phyloP scores from a whole-genome alignment of 805 yeast genomes.

The Ogataea thermomethanolica region DNA sequence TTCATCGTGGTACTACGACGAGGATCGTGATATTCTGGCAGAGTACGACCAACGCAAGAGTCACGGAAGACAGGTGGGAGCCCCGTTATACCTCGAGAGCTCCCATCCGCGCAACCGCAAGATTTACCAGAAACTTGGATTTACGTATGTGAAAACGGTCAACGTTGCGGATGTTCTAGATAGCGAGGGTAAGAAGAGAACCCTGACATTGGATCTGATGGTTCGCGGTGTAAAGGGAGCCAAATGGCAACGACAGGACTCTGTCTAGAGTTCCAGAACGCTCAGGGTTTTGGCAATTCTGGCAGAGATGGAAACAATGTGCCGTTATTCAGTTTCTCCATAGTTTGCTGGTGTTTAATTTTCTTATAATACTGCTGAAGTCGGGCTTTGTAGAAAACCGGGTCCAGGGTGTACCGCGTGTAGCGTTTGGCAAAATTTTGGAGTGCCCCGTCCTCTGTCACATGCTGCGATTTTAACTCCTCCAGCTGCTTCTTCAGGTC shows the following conservation, averaged over 20 bases:
- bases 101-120: slow-evolving; percentile 51
- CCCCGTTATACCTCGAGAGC: slow-evolving; percentile 49
- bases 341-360: slow-evolving; percentile 29
- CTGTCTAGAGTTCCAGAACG: neutral
- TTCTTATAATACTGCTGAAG: slow-evolving; percentile 36
- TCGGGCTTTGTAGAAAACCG: slow-evolving; percentile 41
- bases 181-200: slow-evolving; percentile 24
- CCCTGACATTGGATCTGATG: slow-evolving; percentile 36
- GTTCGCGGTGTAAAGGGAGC: slow-evolving; percentile 37
- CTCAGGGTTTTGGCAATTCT: slow-evolving; percentile 3
- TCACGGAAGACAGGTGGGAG: slow-evolving; percentile 31
- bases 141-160: slow-evolving; percentile 36
- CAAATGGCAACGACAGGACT: slow-evolving; percentile 28
- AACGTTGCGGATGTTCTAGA: slow-evolving; percentile 33
- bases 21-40: slow-evolving; percentile 33
- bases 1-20: slow-evolving; percentile 34
- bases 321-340: slow-evolving; percentile 34
- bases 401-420: slow-evolving; percentile 39
- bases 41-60: slow-evolving; percentile 31
- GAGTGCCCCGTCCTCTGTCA: slow-evolving; percentile 1
- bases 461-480: slow-evolving; percentile 1
- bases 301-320: slow-evolving; percentile 37
- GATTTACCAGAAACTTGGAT: slow-evolving; percentile 54
- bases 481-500: slow-evolving; percentile 1
- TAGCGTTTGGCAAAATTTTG: slow-evolving; percentile 30